phyloP scores from a whole-genome alignment of 148 eudicot genomes.

The Selenicereus undatus region DNA sequence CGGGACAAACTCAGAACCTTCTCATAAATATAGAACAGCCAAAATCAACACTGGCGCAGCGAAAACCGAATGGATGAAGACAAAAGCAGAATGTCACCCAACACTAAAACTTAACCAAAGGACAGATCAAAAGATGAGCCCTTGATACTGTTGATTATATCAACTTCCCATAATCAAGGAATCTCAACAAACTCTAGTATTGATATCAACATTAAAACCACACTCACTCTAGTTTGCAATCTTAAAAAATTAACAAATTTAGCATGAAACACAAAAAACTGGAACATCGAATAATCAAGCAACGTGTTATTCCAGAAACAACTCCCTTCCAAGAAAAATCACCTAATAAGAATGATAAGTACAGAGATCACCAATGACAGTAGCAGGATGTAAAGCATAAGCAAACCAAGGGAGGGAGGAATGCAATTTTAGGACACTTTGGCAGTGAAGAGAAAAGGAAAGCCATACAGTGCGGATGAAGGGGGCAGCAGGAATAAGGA shows the following conservation, averaged over 20 bases:
- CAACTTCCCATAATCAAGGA: background rate
- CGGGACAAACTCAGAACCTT: background rate
- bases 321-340: background rate
- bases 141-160: background rate
- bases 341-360: too few species aligned
- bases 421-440: background rate
- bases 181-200: background rate
- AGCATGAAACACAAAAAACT: background rate
- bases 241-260: background rate
- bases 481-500: slow-evolving; percentile 14
- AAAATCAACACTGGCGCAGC: background rate
- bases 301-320: background rate
- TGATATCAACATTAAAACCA: background rate
- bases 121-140: background rate
- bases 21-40: background rate
- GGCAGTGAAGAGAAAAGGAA: background rate
- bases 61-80: background rate
- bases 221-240: background rate
- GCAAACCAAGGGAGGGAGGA: background rate
- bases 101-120: background rate
- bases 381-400: background rate
- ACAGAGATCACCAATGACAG: background rate
- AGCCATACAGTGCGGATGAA: background rate
- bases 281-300: background rate
- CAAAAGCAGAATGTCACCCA: background rate